Conservation (phyloP, 257 asterid genomes). For the Perilla frutescens region DNA sequence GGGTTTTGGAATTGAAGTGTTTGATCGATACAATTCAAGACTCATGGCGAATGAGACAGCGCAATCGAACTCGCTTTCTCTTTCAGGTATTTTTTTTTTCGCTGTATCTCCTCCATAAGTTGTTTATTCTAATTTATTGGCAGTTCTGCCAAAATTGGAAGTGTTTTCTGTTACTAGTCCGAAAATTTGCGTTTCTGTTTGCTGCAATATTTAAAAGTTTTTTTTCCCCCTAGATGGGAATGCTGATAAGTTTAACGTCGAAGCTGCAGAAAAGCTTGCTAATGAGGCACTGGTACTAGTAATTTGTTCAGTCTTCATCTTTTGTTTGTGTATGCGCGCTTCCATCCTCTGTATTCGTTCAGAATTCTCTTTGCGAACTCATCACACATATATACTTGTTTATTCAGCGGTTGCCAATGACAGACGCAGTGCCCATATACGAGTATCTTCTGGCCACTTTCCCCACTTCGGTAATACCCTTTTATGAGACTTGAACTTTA, state of each 20-base stretch:
- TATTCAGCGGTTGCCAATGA: slow-evolving; percentile 69
- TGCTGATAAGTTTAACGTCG: slow-evolving; percentile 67
- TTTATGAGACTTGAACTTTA: neutral
- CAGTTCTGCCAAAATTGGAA: slow-evolving; percentile 6
- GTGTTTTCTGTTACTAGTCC: slow-evolving; percentile 1
- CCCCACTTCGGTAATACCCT: slow-evolving; percentile 76
- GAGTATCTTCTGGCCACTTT: slow-evolving; percentile 82
- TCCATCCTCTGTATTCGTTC: slow-evolving; percentile 9
- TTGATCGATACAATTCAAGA: neutral
- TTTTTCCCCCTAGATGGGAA: slow-evolving; percentile 38
- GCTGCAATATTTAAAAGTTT: neutral
- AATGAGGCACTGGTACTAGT: slow-evolving; percentile 78
- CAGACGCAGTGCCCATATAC: slow-evolving; percentile 79
- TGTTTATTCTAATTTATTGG: neutral
- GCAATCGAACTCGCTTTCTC: slow-evolving; percentile 33
- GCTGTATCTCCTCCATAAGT: neutral
- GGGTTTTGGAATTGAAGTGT: slow-evolving; percentile 17
- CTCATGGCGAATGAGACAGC: slow-evolving; percentile 44
- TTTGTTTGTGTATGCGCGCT: neutral
- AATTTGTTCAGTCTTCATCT: slow-evolving; percentile 15
- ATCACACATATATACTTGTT: neutral
- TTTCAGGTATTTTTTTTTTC: slow-evolving; percentile 35
- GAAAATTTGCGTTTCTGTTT: slow-evolving; percentile 9
- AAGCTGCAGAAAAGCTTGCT: slow-evolving; percentile 85
- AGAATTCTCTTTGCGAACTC: neutral